Conservation (phyloP, 2,329 filamentous ascomycete species). For the Diaporthe vaccinii region DNA sequence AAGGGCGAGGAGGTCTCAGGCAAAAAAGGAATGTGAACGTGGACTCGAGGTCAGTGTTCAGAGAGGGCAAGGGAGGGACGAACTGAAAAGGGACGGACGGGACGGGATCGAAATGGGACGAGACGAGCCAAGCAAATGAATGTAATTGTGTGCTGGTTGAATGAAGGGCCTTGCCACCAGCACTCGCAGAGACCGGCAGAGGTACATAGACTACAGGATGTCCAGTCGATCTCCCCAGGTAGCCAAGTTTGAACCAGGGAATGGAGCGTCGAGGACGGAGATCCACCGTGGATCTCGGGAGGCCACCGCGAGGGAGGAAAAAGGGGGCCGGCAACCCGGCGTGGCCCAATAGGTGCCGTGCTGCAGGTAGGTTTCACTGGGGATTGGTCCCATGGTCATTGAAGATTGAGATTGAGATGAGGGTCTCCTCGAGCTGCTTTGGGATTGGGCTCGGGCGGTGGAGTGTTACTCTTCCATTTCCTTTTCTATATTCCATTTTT, state of each 20-base stretch:
- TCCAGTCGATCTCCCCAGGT: conserved; percentile 17
- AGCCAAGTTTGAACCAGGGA: conserved; percentile 5
- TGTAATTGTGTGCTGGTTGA: background rate
- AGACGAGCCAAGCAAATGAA: conserved; percentile 29
- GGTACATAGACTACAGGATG: background rate
- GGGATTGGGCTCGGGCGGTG: conserved; percentile 25
- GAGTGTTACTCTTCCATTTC: conserved; percentile 23
- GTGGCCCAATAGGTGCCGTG: conserved; percentile 22
- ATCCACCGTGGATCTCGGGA: conserved; percentile 34
- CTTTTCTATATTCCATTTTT: conserved; percentile 28
- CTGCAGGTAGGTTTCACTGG: conserved; percentile 31
- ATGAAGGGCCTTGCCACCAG: conserved; percentile 24
- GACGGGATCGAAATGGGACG: conserved; percentile 15
- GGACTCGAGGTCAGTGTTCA: background rate
- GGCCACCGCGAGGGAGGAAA: conserved; percentile 19
- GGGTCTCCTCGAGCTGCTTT: conserved; percentile 27
- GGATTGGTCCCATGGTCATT: conserved; percentile 26
- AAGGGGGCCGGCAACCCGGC: conserved; percentile 32
- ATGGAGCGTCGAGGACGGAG: conserved; percentile 19
- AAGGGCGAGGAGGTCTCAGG: background rate
- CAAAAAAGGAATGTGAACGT: conserved; percentile 12
- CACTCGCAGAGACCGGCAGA: background rate
- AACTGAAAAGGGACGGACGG: conserved; percentile 22
- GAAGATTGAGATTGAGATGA: conserved; percentile 31
- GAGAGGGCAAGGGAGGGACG: background rate